phyloP scores from a whole-genome alignment of 2,329 filamentous ascomycete species.

The Pezicula neosporulosa region DNA sequence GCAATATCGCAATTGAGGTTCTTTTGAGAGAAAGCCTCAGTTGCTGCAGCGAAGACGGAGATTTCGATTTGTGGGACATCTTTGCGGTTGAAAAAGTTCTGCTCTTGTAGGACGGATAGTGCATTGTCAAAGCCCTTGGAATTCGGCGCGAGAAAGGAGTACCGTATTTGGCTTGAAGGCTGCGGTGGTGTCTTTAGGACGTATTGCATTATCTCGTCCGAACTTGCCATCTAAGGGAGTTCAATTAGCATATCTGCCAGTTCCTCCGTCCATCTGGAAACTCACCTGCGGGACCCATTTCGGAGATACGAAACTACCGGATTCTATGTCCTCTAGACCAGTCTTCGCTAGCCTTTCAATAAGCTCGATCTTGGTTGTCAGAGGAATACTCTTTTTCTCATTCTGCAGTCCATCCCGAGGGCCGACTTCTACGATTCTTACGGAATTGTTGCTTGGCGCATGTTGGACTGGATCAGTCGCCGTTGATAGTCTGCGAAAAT shows the following conservation, averaged over 20 bases:
- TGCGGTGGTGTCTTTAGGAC: slow-evolving; percentile 55
- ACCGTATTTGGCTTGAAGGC: slow-evolving; percentile 58
- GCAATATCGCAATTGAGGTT: slow-evolving; percentile 81
- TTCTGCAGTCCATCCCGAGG: slow-evolving; percentile 87
- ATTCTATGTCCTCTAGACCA: slow-evolving; percentile 72
- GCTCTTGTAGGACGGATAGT: slow-evolving; percentile 45
- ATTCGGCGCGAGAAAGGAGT: slow-evolving; percentile 81
- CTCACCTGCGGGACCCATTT: slow-evolving; percentile 80
- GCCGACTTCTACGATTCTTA: slow-evolving; percentile 76
- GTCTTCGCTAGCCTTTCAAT: slow-evolving; percentile 66
- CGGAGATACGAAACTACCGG: slow-evolving; percentile 77
- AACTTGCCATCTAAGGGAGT: slow-evolving; percentile 67
- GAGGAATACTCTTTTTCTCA: slow-evolving; percentile 67
- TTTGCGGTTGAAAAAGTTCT: slow-evolving; percentile 36
- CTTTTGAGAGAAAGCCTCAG: slow-evolving; percentile 74
- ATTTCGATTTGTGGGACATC: slow-evolving; percentile 50
- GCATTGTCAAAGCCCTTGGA: slow-evolving; percentile 67
- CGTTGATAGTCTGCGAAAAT: slow-evolving; percentile 19
- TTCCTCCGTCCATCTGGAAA: neutral
- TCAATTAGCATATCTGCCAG: neutral
- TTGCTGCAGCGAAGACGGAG: slow-evolving; percentile 79
- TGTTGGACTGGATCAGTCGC: slow-evolving; percentile 12
- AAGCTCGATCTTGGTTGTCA: slow-evolving; percentile 72
- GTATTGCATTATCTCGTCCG: slow-evolving; percentile 68
- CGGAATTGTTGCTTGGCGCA: slow-evolving; percentile 24